Evolutionary conservation across 1,284 basidiomycete genomes (phyloP).

Genomic region (Pulveroboletus ridleyi): DNA sequence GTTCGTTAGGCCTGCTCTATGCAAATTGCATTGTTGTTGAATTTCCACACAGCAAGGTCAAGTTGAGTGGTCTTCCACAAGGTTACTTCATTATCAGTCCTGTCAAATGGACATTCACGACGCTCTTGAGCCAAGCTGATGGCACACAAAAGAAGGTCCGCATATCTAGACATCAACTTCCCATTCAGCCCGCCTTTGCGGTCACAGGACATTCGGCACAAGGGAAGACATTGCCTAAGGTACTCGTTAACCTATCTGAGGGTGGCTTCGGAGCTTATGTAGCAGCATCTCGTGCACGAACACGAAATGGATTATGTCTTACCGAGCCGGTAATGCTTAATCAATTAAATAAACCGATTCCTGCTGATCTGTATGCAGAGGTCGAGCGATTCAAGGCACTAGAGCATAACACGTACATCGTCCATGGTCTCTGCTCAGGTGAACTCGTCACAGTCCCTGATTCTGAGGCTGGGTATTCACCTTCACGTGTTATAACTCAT

Average conservation of each 20-base stretch:
- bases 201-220: conserved; percentile 4
- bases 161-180: neutral
- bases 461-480: too few relatives aligned
- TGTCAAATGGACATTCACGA: neutral
- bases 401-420: too few relatives aligned
- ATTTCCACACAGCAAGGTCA: neutral
- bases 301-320: too few relatives aligned
- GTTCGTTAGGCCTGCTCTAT: neutral
- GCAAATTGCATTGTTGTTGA: neutral
- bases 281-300: neutral
- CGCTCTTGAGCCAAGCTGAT: neutral
- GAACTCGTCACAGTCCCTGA: too few relatives aligned
- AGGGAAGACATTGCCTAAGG: conserved; percentile 4
- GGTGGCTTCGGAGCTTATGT: neutral
- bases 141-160: neutral
- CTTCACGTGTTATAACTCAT: too few relatives aligned
- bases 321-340: too few relatives aligned
- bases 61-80: neutral
- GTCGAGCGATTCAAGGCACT: too few relatives aligned
- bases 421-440: too few relatives aligned
- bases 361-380: too few relatives aligned
- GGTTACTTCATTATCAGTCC: neutral
- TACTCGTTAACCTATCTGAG: neutral
- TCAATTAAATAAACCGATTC: too few relatives aligned
- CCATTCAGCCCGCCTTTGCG: neutral